Base-by-base conservation (phyloP, 192 early-diverging fungal species). In the Rhizophagus clarus region DNA sequence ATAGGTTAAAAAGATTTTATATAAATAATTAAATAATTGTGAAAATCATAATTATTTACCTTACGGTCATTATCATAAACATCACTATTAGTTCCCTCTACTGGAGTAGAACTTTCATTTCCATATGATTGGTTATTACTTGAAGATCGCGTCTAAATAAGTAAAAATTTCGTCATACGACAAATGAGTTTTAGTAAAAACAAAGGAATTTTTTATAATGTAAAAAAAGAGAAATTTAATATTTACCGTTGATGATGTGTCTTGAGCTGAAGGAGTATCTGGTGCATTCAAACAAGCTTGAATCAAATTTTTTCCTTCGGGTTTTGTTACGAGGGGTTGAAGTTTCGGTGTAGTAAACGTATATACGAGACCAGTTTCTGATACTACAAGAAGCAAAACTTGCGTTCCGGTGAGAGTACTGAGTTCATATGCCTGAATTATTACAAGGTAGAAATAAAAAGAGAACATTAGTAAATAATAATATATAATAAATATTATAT, bases 261-360 rank as follows among this genome's bases (percentile, higher is more conserved):
- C 80, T 70, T 79, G 63, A 60, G 42, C 42, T 26, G 40, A 29
- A 29, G 64, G 67, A 15, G 77, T 28, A 77, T 97, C 96, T n/a
- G 94, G 92, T 20, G 95, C 91, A 86, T 96, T 96, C 74, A 98
- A 87, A 82, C 96, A 98, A 7, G 91, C 87, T 83, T 98, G 96
- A 83, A 98, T 98, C 63, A 97, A 87, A 76, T 94, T 95, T 84
- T 97, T 97, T 68, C 95, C 97, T 80, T 97, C 94, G 12, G 93
- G 86, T 84, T 96, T 94, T 28, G 95, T 95, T 76, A 98, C 95
- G 28, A 98, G 88, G 11, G 96, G 95, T 84, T 96, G 95, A 66
- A 98, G 89, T 86, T 96, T 96, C 47, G 93, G 93, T 29, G 97
- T 98, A 9, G 97, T 96, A 83, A 96, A 97, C 20, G 95, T 97